Base-by-base conservation (phyloP, 129 eudicot species). In the Escallonia herrerae region DNA sequence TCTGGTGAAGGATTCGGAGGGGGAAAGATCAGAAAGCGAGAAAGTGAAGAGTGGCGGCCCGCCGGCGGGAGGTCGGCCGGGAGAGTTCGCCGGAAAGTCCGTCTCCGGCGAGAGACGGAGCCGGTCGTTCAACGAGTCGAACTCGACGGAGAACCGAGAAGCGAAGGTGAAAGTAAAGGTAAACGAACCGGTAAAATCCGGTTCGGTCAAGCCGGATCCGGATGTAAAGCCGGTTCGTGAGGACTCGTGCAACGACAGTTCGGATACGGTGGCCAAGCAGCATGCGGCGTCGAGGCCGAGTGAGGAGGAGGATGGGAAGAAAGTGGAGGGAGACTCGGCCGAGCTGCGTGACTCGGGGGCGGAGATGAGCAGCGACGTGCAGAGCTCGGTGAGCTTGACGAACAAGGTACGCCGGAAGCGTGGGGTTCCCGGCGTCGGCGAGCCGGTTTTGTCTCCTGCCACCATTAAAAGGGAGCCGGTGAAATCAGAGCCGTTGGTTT, bases 401-500 rank as follows among this genome's bases (percentile, higher is more conserved):
- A 72, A 43, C 74, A 82, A 75, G 67, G 75, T 63, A 66, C 70
- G 73, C 8, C 61, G 69, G 63, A 14, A 57, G 43, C 14, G 76
- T n/a, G 76, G 42, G 65, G 70, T 51, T 37, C 47, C 61, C 43
- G 74, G 76, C 15, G 80, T 74, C 40, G 80, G 60, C 4, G 73
- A 13, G 3, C 47, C 14, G 11, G 46, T 4, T 1, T 12, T 41
- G 68, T 47, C 72, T 65, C 58, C 72, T 4, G 68, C 64, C 60
- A 59, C 74, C 52, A 41, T 39, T 13, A 71, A 71, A 40, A 13
- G 41, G 43, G 43, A 46, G 57, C 43, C 73, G n/a, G 82, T 75
- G 14, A 70, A 80, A 80, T 86, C 96, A 14, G 69, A 76, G 80
- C 95, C 91, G 86, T 81, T 88, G 78, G 56, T 89, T 73, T 77